Evolutionary conservation across 2,329 filamentous ascomycete genomes (phyloP).

Genomic region (Colletotrichum plurivorum): DNA sequence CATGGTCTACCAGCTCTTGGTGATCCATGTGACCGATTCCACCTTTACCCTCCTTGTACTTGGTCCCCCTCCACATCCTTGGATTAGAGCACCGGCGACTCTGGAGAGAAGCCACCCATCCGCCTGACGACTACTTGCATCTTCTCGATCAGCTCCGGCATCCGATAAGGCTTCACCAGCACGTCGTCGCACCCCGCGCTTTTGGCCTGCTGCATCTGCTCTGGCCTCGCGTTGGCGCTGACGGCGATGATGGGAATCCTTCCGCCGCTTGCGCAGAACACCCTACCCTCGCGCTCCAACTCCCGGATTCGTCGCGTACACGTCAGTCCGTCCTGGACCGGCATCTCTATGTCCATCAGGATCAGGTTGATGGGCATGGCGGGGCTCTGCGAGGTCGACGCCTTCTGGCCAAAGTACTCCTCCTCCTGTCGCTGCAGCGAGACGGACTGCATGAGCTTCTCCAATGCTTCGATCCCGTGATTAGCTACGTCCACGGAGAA

Average conservation of each 20-base stretch:
- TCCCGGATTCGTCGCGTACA: constrained; percentile 76
- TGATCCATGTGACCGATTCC: constrained; percentile 16
- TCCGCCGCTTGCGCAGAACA: constrained; percentile 61
- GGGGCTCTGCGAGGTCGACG: background rate
- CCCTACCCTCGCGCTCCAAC: constrained; percentile 67
- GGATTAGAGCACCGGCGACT: constrained; percentile 24
- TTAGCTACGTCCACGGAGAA: constrained; percentile 68
- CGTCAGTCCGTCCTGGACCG: constrained; percentile 78
- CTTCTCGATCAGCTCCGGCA: constrained; percentile 72
- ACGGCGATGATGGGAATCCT: constrained; percentile 75
- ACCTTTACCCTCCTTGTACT: background rate
- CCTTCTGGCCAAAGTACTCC: constrained; percentile 20
- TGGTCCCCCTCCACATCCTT: background rate
- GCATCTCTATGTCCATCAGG: constrained; percentile 85
- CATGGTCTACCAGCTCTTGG: constrained; percentile 30
- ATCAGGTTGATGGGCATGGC: constrained; percentile 69
- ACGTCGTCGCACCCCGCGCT: constrained; percentile 73
- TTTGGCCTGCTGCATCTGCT: constrained; percentile 69
- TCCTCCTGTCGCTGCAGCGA: constrained; percentile 34
- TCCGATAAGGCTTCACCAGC: constrained; percentile 80
- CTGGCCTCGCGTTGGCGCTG: constrained; percentile 76
- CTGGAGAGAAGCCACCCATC: constrained; percentile 42
- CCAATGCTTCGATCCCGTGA: constrained; percentile 69
- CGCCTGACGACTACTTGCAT: constrained; percentile 65
- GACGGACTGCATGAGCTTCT: constrained; percentile 57